These are phyloP conservation scores for Ustilago trichophora DNA, from an alignment of 1,284 basidiomycete species.

Conservation along the genomic window DNA sequence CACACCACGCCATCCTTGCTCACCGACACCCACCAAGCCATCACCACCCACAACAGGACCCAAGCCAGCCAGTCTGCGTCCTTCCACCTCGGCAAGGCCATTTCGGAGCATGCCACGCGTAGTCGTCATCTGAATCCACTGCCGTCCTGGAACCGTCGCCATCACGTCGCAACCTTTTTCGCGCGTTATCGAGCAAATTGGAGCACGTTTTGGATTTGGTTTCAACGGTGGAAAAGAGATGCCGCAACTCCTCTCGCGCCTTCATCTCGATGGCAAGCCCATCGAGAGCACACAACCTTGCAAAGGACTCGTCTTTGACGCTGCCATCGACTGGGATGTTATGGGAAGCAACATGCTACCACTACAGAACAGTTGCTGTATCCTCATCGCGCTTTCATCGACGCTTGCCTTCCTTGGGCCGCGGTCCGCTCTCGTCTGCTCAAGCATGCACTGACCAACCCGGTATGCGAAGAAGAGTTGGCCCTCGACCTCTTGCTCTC, in stretches of 20 bases:
- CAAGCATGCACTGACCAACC: constrained; percentile 21
- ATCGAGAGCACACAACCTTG: not conserved
- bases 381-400: constrained; percentile 42
- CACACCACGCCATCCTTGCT: not conserved
- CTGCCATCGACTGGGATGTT: constrained; percentile 24
- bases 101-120: constrained; percentile 1
- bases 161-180: constrained; percentile 23
- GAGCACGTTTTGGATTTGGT: constrained; percentile 7
- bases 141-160: not conserved
- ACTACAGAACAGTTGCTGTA: constrained; percentile 34
- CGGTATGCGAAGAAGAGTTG: constrained; percentile 43
- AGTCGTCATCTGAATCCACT: no score
- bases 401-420: constrained; percentile 47
- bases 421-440: constrained; percentile 39
- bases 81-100: constrained; percentile 9
- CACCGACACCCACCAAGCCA: not conserved
- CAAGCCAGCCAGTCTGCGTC: not conserved
- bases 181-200: constrained; percentile 12
- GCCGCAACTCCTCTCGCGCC: constrained; percentile 14
- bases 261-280: constrained; percentile 13
- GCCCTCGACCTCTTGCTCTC: constrained; percentile 34
- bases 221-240: constrained; percentile 1
- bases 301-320: constrained; percentile 38
- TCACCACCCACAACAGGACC: not conserved
- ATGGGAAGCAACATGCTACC: constrained; percentile 31